A percentile compares a stretch with the other conserved stretches of the same genome.
phyloP scores from a whole-genome alignment of 164 flowering plant species.

The Aristolochia contorta region DNA sequence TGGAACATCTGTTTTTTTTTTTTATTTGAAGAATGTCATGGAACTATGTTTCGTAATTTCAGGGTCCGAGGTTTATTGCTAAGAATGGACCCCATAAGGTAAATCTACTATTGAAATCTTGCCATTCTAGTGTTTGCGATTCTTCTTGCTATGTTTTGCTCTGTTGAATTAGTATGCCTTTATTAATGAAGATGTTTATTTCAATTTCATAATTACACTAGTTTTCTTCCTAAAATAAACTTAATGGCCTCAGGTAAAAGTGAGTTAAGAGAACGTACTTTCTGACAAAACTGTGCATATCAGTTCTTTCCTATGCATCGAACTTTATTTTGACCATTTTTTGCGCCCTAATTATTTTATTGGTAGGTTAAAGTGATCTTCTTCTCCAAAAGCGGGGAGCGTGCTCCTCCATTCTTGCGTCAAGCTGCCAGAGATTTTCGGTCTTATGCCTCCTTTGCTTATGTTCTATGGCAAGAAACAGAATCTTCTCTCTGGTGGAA shows the following conservation, averaged over 20 bases:
- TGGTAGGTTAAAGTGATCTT: slow-evolving; percentile 69
- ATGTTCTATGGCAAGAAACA: slow-evolving; percentile 78
- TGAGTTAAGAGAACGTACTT: too few species aligned
- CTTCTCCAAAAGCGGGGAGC: slow-evolving; percentile 85
- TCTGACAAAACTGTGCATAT: too few species aligned
- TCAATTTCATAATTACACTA: too few species aligned
- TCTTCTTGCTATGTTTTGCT: too few species aligned
- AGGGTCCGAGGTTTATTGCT: slow-evolving; percentile 56
- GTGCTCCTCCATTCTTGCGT: slow-evolving; percentile 83
- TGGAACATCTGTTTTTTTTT: background rate
- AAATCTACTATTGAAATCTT: background rate
- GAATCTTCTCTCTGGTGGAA: slow-evolving; percentile 84
- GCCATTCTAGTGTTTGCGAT: too few species aligned
- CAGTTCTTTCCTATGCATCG: too few species aligned
- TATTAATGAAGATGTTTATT: too few species aligned
- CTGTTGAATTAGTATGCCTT: too few species aligned
- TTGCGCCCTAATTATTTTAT: background rate
- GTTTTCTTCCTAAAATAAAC: too few species aligned
- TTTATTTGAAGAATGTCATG: too few species aligned
- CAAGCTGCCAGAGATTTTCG: slow-evolving; percentile 64
- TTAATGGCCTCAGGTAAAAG: too few species aligned
- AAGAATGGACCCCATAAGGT: slow-evolving; percentile 75
- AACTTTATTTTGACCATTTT: too few species aligned
- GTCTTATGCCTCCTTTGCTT: slow-evolving; percentile 74
- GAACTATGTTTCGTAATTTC: slow-evolving; percentile 12